Base-by-base conservation (phyloP, 208 protist genomes). In the Crithidia acanthocephali region DNA sequence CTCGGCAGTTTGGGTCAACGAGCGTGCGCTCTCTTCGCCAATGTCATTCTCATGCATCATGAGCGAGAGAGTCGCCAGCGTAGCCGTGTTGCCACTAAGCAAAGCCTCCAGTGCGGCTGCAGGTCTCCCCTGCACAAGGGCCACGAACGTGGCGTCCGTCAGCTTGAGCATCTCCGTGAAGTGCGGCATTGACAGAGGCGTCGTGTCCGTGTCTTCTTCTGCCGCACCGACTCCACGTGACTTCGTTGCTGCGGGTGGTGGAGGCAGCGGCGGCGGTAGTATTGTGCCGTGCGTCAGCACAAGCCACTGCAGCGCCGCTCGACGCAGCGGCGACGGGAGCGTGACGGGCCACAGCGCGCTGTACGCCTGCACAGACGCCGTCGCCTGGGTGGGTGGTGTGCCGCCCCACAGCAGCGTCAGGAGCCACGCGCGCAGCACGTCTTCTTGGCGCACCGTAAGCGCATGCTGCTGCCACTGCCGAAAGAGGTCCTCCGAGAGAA, bases 391-490 rank as follows among this genome's bases (percentile, higher is more conserved):
- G 60, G n/a, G 20, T 23, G 32, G 33, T 32, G 37, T 64, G 28
- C 40, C 60, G 22, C 58, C 47, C 65, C 58, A 59, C 11, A 68
- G 51, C 50, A 72, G 57, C 27, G 51, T 3, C 30, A 70, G 13
- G 23, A 48, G 35, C 62, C 62, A 68, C 48, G 48, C 42, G 13
- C 59, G 72, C 25, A 72, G 32, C 50, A 63, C 61, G 22, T 23
- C 51, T 23, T 67, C 72, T 23, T 69, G 64, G 2, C 44, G 62
- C 27, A 7, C 8, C 5, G 69, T 40, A 18, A 72, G 45, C 13
- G 33, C 40, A n/a, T 44, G 27, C 22, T 53, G 66, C 42, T 51
- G 64, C 77, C 77, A 82, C 56, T 64, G 61, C 23, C 16, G 18
- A 9, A 72, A 32, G n/a, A 72, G 48, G 20, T 20, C 47, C 25